Conservation (phyloP, 768 basidiomycete species). For the Rhodotorula babjevae region DNA sequence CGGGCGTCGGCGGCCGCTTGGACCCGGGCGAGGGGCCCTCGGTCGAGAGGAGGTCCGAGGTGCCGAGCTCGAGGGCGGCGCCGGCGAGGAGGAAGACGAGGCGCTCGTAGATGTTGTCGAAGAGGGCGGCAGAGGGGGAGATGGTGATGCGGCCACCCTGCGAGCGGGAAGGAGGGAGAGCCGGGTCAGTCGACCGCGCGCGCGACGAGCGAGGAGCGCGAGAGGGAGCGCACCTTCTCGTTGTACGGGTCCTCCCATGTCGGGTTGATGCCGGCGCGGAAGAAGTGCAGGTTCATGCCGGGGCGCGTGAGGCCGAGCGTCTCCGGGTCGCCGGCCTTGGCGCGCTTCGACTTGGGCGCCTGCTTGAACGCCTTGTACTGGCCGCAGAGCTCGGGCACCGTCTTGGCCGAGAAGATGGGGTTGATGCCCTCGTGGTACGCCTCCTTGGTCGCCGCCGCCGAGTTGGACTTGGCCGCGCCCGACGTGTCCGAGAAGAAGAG, state of each 20-base stretch:
- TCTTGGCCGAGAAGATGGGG: constrained; percentile 25
- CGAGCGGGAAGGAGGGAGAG: neutral
- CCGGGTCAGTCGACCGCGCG: neutral
- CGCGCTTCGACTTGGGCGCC: constrained; percentile 14
- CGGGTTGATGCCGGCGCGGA: constrained; percentile 31
- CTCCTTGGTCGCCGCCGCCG: constrained; percentile 27
- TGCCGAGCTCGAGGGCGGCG: constrained; percentile 23
- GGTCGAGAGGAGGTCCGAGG: constrained; percentile 14
- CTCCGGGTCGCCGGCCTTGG: constrained; percentile 25
- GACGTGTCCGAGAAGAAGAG: constrained; percentile 36
- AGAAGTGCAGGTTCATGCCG: constrained; percentile 39
- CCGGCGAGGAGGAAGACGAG: constrained; percentile 35
- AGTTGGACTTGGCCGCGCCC: constrained; percentile 28
- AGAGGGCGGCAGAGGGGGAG: constrained; percentile 19
- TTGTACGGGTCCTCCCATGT: constrained; percentile 40
- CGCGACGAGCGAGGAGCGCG: too few species aligned
- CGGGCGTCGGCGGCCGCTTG: constrained; percentile 4
- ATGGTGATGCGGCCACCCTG: constrained; percentile 39
- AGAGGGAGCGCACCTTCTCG: constrained; percentile 25
- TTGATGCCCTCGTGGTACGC: constrained; percentile 34
- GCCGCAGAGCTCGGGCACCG: constrained; percentile 25
- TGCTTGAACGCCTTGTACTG: constrained; percentile 36
- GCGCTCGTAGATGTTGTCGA: constrained; percentile 36
- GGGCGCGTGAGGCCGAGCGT: constrained; percentile 17
- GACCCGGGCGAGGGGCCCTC: constrained; percentile 8